phyloP scores from a whole-genome alignment of 1,284 basidiomycete genomes.

The Cerioporus squamosus region DNA sequence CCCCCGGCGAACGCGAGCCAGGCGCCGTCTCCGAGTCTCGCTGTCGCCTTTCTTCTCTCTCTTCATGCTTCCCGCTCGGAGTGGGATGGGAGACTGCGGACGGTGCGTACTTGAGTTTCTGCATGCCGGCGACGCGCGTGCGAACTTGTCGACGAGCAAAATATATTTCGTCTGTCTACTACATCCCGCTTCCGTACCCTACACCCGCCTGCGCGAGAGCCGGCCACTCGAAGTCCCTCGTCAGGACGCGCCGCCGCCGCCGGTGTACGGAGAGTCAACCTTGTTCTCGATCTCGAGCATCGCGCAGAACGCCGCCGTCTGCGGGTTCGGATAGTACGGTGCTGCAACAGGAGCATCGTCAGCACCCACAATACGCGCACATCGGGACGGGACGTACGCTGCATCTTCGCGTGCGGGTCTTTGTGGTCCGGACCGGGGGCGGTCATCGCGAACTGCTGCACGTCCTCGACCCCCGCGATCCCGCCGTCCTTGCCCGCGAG shows the following conservation, averaged over 20 bases:
- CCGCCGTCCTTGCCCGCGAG: slow-evolving; percentile 28
- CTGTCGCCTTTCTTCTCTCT: too few relatives aligned
- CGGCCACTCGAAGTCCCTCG: too few relatives aligned
- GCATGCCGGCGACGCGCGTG: too few relatives aligned
- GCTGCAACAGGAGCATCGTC: slow-evolving; percentile 48
- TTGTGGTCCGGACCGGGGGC: slow-evolving; percentile 70
- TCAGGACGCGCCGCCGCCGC: neutral
- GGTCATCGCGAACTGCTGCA: slow-evolving; percentile 77
- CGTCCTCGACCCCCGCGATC: slow-evolving; percentile 49
- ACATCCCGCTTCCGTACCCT: too few relatives aligned
- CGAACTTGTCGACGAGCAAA: too few relatives aligned
- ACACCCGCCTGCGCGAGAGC: too few relatives aligned
- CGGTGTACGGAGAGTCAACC: slow-evolving; percentile 52
- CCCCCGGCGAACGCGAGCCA: too few relatives aligned
- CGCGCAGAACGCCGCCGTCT: slow-evolving; percentile 86
- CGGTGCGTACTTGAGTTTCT: too few relatives aligned
- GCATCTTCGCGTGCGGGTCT: slow-evolving; percentile 40
- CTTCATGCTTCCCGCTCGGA: too few relatives aligned
- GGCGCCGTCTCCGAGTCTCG: too few relatives aligned
- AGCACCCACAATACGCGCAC: neutral
- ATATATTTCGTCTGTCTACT: too few relatives aligned
- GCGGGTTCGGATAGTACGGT: slow-evolving; percentile 86
- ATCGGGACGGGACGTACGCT: slow-evolving; percentile 46
- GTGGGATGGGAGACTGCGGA: too few relatives aligned
- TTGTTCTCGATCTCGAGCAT: slow-evolving; percentile 84